Percentiles rank a stretch among this genome's conserved stretches.
phyloP scores from a whole-genome alignment of 1,139 yeast species.

The Suhomyces wounanorum region DNA sequence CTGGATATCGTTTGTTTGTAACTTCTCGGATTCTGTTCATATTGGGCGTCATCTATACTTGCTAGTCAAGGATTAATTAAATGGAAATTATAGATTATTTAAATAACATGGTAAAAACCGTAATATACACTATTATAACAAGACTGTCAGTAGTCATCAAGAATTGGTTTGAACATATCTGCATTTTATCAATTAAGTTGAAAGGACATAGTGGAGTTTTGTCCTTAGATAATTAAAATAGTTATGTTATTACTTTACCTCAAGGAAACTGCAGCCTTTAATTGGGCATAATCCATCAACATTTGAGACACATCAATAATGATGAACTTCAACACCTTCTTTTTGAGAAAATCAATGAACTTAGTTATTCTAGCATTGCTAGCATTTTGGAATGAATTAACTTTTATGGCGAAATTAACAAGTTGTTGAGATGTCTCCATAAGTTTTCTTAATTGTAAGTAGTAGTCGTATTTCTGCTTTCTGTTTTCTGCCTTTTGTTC shows the following conservation, averaged over 20 bases:
- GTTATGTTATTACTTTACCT: background rate
- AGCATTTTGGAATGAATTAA: slow-evolving; percentile 15
- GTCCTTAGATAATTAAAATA: background rate
- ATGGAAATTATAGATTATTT: slow-evolving; percentile 1
- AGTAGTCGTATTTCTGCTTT: slow-evolving; percentile 40
- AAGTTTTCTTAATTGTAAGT: slow-evolving; percentile 26
- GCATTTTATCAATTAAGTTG: background rate
- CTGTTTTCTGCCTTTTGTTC: slow-evolving; percentile 37
- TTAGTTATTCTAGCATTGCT: slow-evolving; percentile 24
- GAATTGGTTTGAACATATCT: background rate
- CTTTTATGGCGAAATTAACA: slow-evolving; percentile 21
- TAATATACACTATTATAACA: slow-evolving; percentile 12
- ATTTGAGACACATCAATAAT: slow-evolving; percentile 42
- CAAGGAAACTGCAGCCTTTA: slow-evolving; percentile 19
- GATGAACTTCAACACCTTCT: slow-evolving; percentile 39
- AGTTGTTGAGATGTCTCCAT: slow-evolving; percentile 19
- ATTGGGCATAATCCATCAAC: slow-evolving; percentile 39
- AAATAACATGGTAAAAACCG: slow-evolving; percentile 5
- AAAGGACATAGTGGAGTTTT: background rate
- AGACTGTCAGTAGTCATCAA: background rate
- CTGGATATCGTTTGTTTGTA: background rate
- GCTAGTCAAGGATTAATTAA: background rate
- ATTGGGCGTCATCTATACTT: background rate
- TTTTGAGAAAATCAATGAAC: slow-evolving; percentile 42
- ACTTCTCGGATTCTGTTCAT: background rate